phyloP scores from a whole-genome alignment of 2,329 filamentous ascomycete species.

The Penicillium sp. region DNA sequence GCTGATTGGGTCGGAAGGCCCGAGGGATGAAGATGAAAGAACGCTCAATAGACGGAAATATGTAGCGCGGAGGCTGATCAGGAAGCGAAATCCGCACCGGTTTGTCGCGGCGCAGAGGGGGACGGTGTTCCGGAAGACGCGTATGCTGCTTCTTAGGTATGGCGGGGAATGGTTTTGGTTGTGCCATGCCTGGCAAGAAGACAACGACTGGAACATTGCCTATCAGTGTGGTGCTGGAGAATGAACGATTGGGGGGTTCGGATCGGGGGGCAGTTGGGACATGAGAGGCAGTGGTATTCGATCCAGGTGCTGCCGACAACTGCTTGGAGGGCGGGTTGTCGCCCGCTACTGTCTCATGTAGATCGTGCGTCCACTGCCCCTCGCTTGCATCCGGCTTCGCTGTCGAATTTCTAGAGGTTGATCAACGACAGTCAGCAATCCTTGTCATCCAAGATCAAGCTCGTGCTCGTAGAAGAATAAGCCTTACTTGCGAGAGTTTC shows the following conservation, averaged over 20 bases:
- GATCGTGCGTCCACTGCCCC: constrained; percentile 85
- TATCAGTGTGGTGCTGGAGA: constrained; percentile 77
- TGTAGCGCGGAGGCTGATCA: constrained; percentile 71
- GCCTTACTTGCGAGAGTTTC: constrained; percentile 40
- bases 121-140: constrained; percentile 87
- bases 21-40: constrained; percentile 98
- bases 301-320: constrained; percentile 24
- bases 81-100: constrained; percentile 91
- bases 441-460: neutral
- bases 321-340: constrained; percentile 32
- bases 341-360: constrained; percentile 63
- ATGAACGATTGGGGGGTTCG: constrained; percentile 64
- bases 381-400: constrained; percentile 53
- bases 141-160: constrained; percentile 86
- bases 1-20: constrained; percentile 86
- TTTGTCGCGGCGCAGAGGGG: constrained; percentile 89
- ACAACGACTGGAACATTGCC: constrained; percentile 83
- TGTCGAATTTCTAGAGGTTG: constrained; percentile 30
- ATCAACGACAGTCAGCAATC: constrained; percentile 20
- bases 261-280: constrained; percentile 48
- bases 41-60: constrained; percentile 80
- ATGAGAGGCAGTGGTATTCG: constrained; percentile 29
- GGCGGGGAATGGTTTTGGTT: constrained; percentile 64
- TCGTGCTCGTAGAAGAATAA: neutral
- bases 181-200: constrained; percentile 67